Percentiles rank a stretch among this genome's conserved stretches.
Evolutionary conservation across 2,329 filamentous ascomycete genomes (phyloP).

Genomic region (Colletotrichum chlorophyti): DNA sequence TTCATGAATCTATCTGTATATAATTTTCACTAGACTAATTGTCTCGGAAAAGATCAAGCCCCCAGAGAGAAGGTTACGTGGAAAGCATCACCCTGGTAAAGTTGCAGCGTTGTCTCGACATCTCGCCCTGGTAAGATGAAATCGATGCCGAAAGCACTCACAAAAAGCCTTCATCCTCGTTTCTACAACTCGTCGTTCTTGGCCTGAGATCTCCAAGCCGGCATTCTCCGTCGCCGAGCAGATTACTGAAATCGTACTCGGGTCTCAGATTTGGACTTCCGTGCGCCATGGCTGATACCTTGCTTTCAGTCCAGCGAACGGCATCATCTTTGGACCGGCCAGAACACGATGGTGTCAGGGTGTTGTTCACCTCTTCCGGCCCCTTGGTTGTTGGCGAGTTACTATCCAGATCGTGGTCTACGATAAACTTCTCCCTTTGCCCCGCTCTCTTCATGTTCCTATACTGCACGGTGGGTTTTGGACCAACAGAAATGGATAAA

Average conservation of each 20-base stretch:
- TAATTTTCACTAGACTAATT: conserved; percentile 2
- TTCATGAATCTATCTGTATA: neutral
- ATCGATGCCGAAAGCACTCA: no score
- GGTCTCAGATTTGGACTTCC: neutral
- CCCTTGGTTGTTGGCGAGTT: neutral
- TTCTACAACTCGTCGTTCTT: neutral
- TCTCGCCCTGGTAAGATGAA: no score
- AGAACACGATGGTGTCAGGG: no score
- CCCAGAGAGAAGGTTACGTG: neutral
- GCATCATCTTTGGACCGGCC: no score
- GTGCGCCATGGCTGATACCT: no score
- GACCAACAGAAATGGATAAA: neutral
- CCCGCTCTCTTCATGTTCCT: neutral
- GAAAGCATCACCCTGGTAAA: no score
- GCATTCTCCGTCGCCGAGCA: no score
- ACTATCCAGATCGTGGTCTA: neutral
- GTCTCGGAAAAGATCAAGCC: neutral
- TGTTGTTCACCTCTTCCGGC: no score
- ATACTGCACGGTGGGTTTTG: neutral
- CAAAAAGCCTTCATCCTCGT: no score
- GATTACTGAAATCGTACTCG: no score
- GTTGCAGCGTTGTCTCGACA: no score
- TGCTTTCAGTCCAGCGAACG: no score
- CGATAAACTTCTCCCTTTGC: neutral
- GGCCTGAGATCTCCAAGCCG: neutral